These are phyloP conservation scores for Trichoderma brevicompactum DNA, from an alignment of 2,329 filamentous ascomycete genomes.

Conservation along the genomic window DNA sequence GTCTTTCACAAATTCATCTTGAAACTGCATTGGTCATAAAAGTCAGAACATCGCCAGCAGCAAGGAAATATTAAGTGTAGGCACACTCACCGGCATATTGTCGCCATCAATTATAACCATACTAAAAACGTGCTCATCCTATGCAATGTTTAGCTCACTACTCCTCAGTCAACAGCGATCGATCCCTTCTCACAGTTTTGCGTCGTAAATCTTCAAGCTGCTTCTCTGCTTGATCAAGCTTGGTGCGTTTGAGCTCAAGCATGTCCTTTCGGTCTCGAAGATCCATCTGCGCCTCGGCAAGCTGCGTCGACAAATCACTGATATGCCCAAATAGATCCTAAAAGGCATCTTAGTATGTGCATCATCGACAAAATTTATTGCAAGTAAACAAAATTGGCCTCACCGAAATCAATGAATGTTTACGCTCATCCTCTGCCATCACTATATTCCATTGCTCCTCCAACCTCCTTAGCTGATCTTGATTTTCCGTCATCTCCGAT, in stretches of 20 bases:
- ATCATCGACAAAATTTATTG: background rate
- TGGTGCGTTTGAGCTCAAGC: conserved; percentile 27
- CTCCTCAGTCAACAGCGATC: background rate
- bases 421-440: conserved; percentile 27
- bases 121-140: conserved; percentile 38
- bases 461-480: conserved; percentile 21
- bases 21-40: conserved; percentile 37
- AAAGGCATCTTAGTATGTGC: conserved; percentile 6
- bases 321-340: conserved; percentile 26
- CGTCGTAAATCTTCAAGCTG: conserved; percentile 26
- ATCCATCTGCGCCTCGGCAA: conserved; percentile 28
- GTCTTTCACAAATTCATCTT: conserved; percentile 39
- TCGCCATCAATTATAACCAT: conserved; percentile 47
- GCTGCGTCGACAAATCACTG: conserved; percentile 15
- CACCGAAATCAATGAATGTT: conserved; percentile 21
- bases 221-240: conserved; percentile 23
- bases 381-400: background rate
- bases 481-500: conserved; percentile 26
- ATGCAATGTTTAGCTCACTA: background rate
- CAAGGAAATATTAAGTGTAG: no score
- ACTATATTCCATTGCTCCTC: conserved; percentile 25
- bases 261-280: conserved; percentile 30
- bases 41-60: background rate
- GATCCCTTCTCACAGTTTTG: conserved; percentile 11
- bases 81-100: conserved; percentile 42